Conservation (phyloP, 2,329 filamentous ascomycete genomes). For the Scleromitrula shiraiana region DNA sequence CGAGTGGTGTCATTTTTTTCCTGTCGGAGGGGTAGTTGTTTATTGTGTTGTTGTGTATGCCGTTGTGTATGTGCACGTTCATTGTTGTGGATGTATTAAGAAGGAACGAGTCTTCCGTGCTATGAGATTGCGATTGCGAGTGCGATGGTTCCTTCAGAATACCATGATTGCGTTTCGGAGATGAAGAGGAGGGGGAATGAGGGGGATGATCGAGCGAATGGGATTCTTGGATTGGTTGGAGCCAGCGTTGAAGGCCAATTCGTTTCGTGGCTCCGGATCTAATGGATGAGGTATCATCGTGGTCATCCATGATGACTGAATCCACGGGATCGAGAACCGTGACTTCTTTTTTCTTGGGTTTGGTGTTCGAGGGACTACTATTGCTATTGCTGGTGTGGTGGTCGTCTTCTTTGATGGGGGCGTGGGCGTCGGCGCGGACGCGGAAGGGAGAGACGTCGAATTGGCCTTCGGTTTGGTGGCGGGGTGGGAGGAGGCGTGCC, state of each 20-base stretch:
- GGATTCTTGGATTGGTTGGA: constrained; percentile 40
- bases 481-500: constrained; percentile 72
- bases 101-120: constrained; percentile 6
- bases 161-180: constrained; percentile 29
- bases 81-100: not conserved
- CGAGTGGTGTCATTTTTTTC: constrained; percentile 51
- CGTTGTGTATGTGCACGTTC: constrained; percentile 20
- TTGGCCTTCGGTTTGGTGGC: constrained; percentile 56
- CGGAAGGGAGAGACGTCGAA: constrained; percentile 87
- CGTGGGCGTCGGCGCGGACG: constrained; percentile 58
- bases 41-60: constrained; percentile 14
- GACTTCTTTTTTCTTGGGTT: constrained; percentile 52
- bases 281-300: constrained; percentile 38
- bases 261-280: constrained; percentile 36
- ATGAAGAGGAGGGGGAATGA: not conserved
- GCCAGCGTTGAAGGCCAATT: constrained; percentile 53
- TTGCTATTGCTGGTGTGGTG: too few species aligned
- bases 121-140: constrained; percentile 6
- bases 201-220: not conserved
- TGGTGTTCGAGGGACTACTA: not conserved
- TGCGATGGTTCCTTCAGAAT: constrained; percentile 45
- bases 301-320: constrained; percentile 25
- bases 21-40: constrained; percentile 27
- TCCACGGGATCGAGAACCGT: constrained; percentile 57
- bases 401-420: constrained; percentile 49